Base-by-base conservation (phyloP, 2,329 filamentous ascomycete species). In the Epichloe uncinata region DNA sequence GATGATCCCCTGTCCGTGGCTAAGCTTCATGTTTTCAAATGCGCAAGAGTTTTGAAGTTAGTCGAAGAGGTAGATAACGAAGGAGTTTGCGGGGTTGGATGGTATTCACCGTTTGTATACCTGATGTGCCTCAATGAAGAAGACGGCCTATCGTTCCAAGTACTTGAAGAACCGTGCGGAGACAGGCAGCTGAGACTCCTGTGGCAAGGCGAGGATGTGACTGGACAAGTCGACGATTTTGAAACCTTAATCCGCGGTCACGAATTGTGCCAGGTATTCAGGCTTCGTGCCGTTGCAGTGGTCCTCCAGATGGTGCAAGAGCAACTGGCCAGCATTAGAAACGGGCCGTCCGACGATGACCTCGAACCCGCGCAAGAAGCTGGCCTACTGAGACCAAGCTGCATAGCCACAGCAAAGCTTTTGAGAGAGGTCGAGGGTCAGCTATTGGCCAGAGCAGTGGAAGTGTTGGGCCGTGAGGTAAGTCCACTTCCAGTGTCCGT, bases 71-170 rank as follows among this genome's bases (percentile, higher is more conserved):
- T 9, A 37, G 41, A 33, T 3, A 63, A 61, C 37, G 65, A 64
- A 45, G 69, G 66, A 4, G 66, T 64, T 5, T 63, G 64, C 9
- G 45, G 50, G 3, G 59, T 73, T 20, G 58, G 62, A 4, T 96
- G 89, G 88, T 73, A 82, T 43, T 85, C 86, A 55, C 75, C 84
- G 1, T 93, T 90, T 61, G 74, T 87, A 5, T 88, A 88, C 74
- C 77, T 95, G 49, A 76, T 87, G 60, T 87, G 84, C 58, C 73
- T 96, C 37, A 95, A 95, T 59, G 84, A 95, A 65, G 93, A 97
- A 66, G 93, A 97, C 58, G 91, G 91, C 0, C 72, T 98, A 3
- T 75, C 81, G 22, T 95, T 97, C 62, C 78, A 78, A 48, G 66
- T 95, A 3, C 69, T 86, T 43, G 84, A 90, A 62, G 81, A 83